Evolutionary conservation across 2,329 filamentous ascomycete genomes (phyloP).

Genomic region (Aspergillus proliferans): DNA sequence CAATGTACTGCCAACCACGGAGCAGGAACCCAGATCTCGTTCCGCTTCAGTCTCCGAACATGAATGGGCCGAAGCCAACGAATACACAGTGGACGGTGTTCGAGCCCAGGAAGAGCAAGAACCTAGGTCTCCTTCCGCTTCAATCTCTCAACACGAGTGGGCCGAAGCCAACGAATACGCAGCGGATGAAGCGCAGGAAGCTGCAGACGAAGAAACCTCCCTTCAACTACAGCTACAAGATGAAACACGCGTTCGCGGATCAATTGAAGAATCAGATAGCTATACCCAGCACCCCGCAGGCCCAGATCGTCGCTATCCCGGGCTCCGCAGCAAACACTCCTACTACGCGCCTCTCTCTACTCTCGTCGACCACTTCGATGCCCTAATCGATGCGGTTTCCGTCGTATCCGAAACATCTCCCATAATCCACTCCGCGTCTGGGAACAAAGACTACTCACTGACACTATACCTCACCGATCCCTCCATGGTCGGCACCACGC

Average conservation of each 20-base stretch:
- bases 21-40: not conserved
- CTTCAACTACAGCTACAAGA: not conserved
- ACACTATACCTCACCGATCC: slow-evolving; percentile 40
- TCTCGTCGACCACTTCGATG: slow-evolving; percentile 37
- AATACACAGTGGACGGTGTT: not conserved
- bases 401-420: slow-evolving; percentile 30
- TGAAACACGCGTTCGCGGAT: slow-evolving; percentile 1
- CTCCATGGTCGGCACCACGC: slow-evolving; percentile 34
- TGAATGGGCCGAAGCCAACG: not conserved
- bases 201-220: too few relatives aligned
- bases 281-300: slow-evolving; percentile 2
- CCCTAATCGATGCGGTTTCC: slow-evolving; percentile 38
- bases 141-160: too few relatives aligned
- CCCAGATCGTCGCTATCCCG: slow-evolving; percentile 25
- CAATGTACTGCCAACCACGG: not conserved
- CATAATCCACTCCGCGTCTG: slow-evolving; percentile 28
- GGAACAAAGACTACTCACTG: slow-evolving; percentile 35
- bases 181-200: too few relatives aligned
- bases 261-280: slow-evolving; percentile 1
- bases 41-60: not conserved
- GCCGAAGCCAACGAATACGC: too few relatives aligned
- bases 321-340: slow-evolving; percentile 35
- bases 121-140: too few relatives aligned
- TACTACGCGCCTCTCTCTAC: slow-evolving; percentile 40
- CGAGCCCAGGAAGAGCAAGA: not conserved